A percentile compares a stretch with the other conserved stretches of the same genome.
phyloP scores from a whole-genome alignment of 768 basidiomycete genomes.

The Mycena chlorophos region DNA sequence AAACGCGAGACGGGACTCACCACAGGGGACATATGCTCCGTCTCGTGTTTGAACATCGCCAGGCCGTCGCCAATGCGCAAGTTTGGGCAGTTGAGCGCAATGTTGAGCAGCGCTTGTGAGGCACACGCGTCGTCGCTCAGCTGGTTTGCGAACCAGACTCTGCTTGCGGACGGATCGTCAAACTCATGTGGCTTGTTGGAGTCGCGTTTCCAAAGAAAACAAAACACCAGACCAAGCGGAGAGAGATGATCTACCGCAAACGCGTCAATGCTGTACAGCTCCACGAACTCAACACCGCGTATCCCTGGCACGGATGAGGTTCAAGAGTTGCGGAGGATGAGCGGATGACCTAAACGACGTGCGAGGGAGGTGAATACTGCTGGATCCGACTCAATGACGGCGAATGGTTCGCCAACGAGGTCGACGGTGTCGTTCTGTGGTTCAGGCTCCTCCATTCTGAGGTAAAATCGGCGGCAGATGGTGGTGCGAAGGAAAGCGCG shows the following conservation, averaged over 20 bases:
- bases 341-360: constrained; percentile 54
- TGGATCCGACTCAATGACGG: constrained; percentile 61
- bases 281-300: constrained; percentile 51
- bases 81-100: constrained; percentile 55
- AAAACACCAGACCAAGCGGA: constrained; percentile 62
- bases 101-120: constrained; percentile 61
- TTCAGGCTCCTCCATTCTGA: too few species aligned
- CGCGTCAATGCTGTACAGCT: constrained; percentile 63
- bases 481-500: too few species aligned
- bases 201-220: constrained; percentile 59
- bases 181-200: constrained; percentile 46
- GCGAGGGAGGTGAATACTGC: constrained; percentile 62
- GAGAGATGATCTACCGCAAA: constrained; percentile 62
- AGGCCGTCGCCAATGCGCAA: constrained; percentile 51
- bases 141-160: constrained; percentile 70
- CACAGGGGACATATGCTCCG: constrained; percentile 56
- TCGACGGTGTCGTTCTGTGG: too few species aligned
- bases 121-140: constrained; percentile 67
- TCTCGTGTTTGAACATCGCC: constrained; percentile 47
- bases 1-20: constrained; percentile 36
- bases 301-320: too few species aligned
- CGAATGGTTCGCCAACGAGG: constrained; percentile 62
- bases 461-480: too few species aligned
- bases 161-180: constrained; percentile 53
- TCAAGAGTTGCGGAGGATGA: too few species aligned